Conservation (phyloP, 2,329 filamentous ascomycete species). For the Samsoniella hepiali region DNA sequence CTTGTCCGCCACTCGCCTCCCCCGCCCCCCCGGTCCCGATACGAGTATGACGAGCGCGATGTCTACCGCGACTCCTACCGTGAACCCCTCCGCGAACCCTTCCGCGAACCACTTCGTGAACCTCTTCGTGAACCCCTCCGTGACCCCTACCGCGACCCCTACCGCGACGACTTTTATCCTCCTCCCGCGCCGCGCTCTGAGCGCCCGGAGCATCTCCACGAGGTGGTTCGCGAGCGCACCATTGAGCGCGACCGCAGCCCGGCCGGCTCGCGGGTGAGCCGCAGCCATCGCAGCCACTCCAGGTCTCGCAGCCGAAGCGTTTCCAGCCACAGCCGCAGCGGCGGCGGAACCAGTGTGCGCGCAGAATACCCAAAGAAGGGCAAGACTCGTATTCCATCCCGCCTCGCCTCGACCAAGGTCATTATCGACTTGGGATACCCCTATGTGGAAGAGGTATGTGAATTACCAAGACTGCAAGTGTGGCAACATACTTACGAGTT, state of each 20-base stretch:
- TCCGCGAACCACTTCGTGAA: conserved; percentile 33
- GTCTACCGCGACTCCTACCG: conserved; percentile 52
- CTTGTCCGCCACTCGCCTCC: conserved; percentile 26
- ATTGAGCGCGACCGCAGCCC: conserved; percentile 41
- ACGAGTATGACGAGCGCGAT: conserved; percentile 51
- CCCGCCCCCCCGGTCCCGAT: conserved; percentile 25
- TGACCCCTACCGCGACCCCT: conserved; percentile 39
- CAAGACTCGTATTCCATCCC: conserved; percentile 82
- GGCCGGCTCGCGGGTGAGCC: conserved; percentile 38
- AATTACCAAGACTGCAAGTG: background rate
- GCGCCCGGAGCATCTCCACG: conserved; percentile 59
- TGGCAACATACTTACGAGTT: conserved; percentile 27
- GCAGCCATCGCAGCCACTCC: conserved; percentile 34
- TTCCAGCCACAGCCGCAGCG: conserved; percentile 47
- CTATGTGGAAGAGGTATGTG: conserved; percentile 75
- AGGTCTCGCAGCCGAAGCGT: conserved; percentile 40
- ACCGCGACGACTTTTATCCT: conserved; percentile 48
- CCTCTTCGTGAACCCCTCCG: conserved; percentile 35
- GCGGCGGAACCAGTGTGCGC: conserved; percentile 49
- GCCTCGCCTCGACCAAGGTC: conserved; percentile 75
- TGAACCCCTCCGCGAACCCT: conserved; percentile 32
- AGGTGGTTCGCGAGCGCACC: conserved; percentile 50
- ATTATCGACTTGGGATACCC: conserved; percentile 83
- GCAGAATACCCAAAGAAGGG: conserved; percentile 75
- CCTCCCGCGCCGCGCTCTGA: conserved; percentile 66